Conservation (phyloP, 2,329 filamentous ascomycete species). For the Fusarium transvaalense region DNA sequence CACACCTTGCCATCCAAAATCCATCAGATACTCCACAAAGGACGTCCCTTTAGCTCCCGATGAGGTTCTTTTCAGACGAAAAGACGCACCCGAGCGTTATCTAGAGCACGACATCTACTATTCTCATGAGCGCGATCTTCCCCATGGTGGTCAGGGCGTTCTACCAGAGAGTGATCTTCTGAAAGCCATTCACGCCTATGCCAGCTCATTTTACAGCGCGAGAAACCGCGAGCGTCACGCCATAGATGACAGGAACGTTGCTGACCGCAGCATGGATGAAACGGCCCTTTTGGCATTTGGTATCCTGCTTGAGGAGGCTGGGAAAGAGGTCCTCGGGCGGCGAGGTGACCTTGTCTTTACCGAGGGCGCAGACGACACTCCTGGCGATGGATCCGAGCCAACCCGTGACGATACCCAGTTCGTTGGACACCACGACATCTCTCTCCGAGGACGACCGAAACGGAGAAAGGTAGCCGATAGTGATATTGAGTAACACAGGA, state of each 20-base stretch:
- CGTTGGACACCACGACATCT: conserved; percentile 45
- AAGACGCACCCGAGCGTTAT: conserved; percentile 74
- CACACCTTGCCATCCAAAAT: conserved; percentile 31
- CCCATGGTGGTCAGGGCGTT: conserved; percentile 58
- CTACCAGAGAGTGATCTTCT: conserved; percentile 78
- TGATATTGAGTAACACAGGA: conserved; percentile 27
- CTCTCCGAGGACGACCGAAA: conserved; percentile 48
- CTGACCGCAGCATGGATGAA: conserved; percentile 78
- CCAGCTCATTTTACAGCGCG: conserved; percentile 73
- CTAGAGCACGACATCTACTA: conserved; percentile 79
- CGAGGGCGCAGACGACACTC: conserved; percentile 60
- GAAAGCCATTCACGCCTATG: conserved; percentile 75
- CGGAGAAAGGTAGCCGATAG: conserved; percentile 49
- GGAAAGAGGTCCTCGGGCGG: conserved; percentile 69
- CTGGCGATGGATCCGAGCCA: conserved; percentile 33
- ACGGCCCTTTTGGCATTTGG: conserved; percentile 81
- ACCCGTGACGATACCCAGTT: conserved; percentile 34
- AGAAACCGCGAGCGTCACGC: conserved; percentile 46
- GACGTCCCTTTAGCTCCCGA: conserved; percentile 69
- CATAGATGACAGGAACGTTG: conserved; percentile 52
- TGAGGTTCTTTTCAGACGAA: conserved; percentile 76
- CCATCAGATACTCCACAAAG: conserved; percentile 47
- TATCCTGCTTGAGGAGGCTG: conserved; percentile 79
- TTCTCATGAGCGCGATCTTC: conserved; percentile 69
- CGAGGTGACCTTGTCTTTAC: conserved; percentile 79